Evolutionary conservation across 1,284 basidiomycete genomes (phyloP), one percentile per base, ranked within the genome.

Genomic region (Cutaneotrichosporon spelunceum): DNA sequence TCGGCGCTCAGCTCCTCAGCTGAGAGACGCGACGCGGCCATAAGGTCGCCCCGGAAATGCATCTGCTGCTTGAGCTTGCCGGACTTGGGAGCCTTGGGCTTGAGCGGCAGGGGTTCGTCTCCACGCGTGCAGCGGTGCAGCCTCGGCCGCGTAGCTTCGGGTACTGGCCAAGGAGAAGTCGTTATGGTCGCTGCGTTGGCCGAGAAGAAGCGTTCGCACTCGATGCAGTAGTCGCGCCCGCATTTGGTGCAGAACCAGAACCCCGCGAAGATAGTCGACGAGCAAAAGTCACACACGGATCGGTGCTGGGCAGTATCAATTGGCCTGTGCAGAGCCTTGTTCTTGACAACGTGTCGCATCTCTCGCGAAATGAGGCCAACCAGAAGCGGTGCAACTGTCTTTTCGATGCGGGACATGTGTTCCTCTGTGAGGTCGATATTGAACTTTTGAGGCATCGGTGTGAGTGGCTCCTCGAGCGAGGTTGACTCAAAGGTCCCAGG

Each of bases 211-310:
- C 83, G 81, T 71, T 86, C 90, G 74, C 94, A 97, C 59, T 90
- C 87, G 1, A 86, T 82, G 72, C 93, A 97, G 19, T 89, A 87
- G 77, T 96, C 94, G 16, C 91, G 86, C 1, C 92, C 93, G 75
- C 93, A 97, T n/a, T 84, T 74, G 10, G 86, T 83, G 76, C 93
- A 97, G 83, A 93, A 89, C 86, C 88, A 96, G 61, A 86, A 90
- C 61, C 87, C 87, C 7, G 88, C 88, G 76, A 96, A 95, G 62
- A 97, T 86, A 16, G 91, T 92, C 4, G 91, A 93, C 80, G 90
- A 88, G 76, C 94, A 97, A 3, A 89, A 91, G 78, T 97, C 92
- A 74, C 90, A 95, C 45, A 88, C 91, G 16, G 87, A 87, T 42
- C 91, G 85, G 60, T 89, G 86, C 62, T 89, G 66, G 2, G 73